Base-by-base conservation (phyloP, 805 yeast species). In the Yarrowia deformans region DNA sequence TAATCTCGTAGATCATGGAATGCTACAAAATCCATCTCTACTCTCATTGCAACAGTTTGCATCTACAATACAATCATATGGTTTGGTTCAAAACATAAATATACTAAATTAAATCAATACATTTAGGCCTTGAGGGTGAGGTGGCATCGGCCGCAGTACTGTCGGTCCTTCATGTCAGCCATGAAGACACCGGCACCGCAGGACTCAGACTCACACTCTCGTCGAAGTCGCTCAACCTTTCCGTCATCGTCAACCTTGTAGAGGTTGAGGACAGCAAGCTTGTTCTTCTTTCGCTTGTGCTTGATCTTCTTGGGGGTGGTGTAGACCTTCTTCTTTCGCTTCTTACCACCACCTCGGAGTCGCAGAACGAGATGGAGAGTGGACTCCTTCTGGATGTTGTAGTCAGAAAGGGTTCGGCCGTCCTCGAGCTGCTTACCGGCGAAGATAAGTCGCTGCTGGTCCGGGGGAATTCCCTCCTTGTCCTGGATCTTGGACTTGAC, bases 271-370 rank as follows among this genome's bases (percentile, higher is more conserved):
- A 95, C 98, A 84, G 98, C 98, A 81, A 95, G 88, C 91, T 95
- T 95, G 85, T 91, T 91, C 89, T 94, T 95, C 91, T 91, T 95
- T 90, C 92, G 97, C 90, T 93, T 93, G 96, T 95, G 98, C 87
- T 86, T 91, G 87, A 95, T 91, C 90, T 93, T 96, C 93, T 95
- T 95, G 88, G 99, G 99, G 82, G 98, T 94, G 87, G 98, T 94
- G 94, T 94, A 95, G 83, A 93, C 98, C 97, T 95, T 95, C 95
- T 95, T 95, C 90, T 97, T 94, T 95, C 95, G 95, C 91, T 93
- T 95, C 88, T 97, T 97, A 85, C 97, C 97, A 83, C 98, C 98
- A 83, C 98, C 98, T 87, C 98, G 91, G 82, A 94, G 90, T 88
- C 98, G 93, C 75, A 94, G 86, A 75, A 94, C 98, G 85, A 94